Base-by-base conservation (phyloP, 805 yeast species). In the Ogataea haglerorum region DNA sequence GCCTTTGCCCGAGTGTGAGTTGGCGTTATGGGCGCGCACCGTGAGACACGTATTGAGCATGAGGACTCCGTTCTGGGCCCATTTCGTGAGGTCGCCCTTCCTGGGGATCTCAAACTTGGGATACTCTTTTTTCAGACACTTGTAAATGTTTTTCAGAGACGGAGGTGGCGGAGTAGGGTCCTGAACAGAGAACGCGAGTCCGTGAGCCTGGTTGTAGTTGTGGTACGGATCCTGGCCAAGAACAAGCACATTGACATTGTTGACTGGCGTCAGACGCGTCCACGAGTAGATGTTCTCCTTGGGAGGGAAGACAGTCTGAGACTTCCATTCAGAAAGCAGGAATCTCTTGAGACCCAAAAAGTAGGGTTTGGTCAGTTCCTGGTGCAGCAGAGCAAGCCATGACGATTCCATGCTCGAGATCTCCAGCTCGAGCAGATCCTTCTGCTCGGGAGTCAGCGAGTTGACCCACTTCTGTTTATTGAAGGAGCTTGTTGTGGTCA, bases 151-250 rank as follows among this genome's bases (percentile, higher is more conserved):
- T 35, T 76, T 70, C 42, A 93, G 68, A 2, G 96, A 88, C 1
- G 95, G 93, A 0, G 99, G 98, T 2, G 93, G 84, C 2, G 79
- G 78, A 1, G 88, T 69, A 1, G 96, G 95, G 23, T 85, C 83
- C 41, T 78, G 72, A 1, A 93, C 98, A 15, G 95, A 85, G 53
- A 93, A 93, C 3, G 99, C 98, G 21, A 93, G 67, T 0, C 99
- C 99, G 57, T 93, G 99, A 0, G 99, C 99, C 61, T 93, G 99
- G 58, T 85, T 85, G 52, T 64, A 63, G 60, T 89, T 88, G 62
- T 93, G 99, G 60, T 93, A 93, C 0, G 99, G 99, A 60, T 93
- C 99, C 61, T 93, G 99, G 1, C 99, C 99, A 32, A 93, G 67
- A 10, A 93, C 75, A 1, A 93, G 73, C 19, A 91, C 93, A 54